phyloP scores from a whole-genome alignment of 768 basidiomycete species.

The Floccularia luteovirens region DNA sequence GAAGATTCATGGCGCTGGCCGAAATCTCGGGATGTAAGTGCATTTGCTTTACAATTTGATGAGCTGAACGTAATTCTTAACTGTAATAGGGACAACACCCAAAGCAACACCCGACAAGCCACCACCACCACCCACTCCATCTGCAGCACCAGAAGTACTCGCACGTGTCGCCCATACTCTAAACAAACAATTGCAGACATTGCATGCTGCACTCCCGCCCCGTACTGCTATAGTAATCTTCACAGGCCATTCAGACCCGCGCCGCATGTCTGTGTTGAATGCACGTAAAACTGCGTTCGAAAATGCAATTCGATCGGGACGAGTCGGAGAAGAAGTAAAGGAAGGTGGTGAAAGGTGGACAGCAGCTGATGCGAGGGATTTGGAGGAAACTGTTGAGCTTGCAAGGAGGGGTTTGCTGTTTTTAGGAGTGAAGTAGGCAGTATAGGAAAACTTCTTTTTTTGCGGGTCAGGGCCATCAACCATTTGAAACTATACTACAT shows the following conservation, averaged over 20 bases:
- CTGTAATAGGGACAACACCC: conserved; percentile 52
- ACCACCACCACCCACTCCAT: conserved; percentile 15
- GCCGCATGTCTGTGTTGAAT: conserved; percentile 67
- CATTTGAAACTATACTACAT: too few species aligned
- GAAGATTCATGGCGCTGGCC: conserved; percentile 76
- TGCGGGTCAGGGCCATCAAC: too few species aligned
- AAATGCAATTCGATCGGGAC: conserved; percentile 44
- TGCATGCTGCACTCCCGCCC: conserved; percentile 67
- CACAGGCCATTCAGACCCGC: conserved; percentile 86
- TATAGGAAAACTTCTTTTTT: too few species aligned
- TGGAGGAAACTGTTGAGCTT: conserved; percentile 75
- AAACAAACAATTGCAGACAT: conserved; percentile 47
- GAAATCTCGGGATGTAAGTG: conserved; percentile 74
- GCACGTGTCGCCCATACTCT: conserved; percentile 37
- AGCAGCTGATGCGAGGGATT: conserved; percentile 61
- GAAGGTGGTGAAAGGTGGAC: conserved; percentile 64
- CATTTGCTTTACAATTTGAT: conserved; percentile 1
- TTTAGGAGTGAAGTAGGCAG: conserved; percentile 56
- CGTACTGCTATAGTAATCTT: conserved; percentile 81
- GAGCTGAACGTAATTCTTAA: neutral
- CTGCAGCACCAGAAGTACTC: conserved; percentile 26
- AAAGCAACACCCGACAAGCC: conserved; percentile 35
- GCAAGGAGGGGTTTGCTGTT: conserved; percentile 83
- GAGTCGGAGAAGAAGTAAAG: conserved; percentile 45
- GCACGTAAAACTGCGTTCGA: conserved; percentile 72